phyloP scores from a whole-genome alignment of 257 asterid genomes.

The Salvia hispanica region DNA sequence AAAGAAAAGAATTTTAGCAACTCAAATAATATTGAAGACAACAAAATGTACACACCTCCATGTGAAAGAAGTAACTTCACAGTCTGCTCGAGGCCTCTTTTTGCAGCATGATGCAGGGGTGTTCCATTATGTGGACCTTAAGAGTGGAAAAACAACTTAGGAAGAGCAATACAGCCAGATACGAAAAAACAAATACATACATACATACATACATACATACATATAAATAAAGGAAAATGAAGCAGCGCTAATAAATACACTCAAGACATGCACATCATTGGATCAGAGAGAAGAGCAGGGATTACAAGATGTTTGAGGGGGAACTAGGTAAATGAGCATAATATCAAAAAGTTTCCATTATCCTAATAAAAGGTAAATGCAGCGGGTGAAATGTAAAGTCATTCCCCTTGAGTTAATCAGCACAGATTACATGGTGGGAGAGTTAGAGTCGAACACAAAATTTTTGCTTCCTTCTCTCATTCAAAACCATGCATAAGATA shows the following conservation, averaged over 20 bases:
- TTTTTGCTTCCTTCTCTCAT: background rate
- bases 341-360: background rate
- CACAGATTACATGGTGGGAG: background rate
- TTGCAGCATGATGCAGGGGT: constrained; percentile 96
- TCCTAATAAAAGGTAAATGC: background rate
- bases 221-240: too few species aligned
- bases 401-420: constrained; percentile 1
- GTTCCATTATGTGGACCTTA: constrained; percentile 92
- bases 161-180: constrained; percentile 10
- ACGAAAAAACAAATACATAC: background rate
- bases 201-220: background rate
- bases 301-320: background rate
- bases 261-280: background rate
- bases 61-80: constrained; percentile 83
- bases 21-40: constrained; percentile 22
- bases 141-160: constrained; percentile 21
- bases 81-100: constrained; percentile 90
- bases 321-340: constrained; percentile 4
- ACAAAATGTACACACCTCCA: constrained; percentile 59
- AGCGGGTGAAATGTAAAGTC: background rate
- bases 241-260: background rate
- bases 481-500: background rate
- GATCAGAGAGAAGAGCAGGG: background rate
- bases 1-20: constrained; percentile 13
- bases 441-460: background rate